A percentile compares a stretch with the other conserved stretches of the same genome.
These are phyloP conservation scores for Inga leiocalycina DNA, from an alignment of 306 rosid species.

Conservation along the genomic window DNA sequence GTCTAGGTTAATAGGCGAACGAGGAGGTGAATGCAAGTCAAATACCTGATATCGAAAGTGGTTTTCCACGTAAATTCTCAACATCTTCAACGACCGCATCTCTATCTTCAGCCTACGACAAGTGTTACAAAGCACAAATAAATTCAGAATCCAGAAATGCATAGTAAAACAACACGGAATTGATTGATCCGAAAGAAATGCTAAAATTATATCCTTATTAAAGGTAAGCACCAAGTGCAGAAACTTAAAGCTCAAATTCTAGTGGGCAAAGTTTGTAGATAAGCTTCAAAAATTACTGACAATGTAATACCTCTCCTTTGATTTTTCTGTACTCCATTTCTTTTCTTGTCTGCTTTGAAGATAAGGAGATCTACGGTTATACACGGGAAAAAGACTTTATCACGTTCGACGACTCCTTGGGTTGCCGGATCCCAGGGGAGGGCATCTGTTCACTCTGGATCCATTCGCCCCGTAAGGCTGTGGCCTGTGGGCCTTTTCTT, in stretches of 20 bases:
- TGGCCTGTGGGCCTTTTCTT: too few species aligned
- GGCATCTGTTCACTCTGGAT: neutral
- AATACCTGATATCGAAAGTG: conserved; percentile 14
- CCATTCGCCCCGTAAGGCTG: neutral
- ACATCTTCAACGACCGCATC: conserved; percentile 38
- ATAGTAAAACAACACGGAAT: neutral
- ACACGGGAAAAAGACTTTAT: neutral
- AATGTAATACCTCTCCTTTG: conserved; percentile 65
- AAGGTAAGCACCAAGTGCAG: neutral
- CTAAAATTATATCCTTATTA: neutral
- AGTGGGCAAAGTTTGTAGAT: neutral
- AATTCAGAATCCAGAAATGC: conserved; percentile 5
- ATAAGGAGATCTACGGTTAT: conserved; percentile 18
- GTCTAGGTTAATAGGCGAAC: neutral
- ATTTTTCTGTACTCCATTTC: conserved; percentile 85
- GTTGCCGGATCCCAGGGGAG: neutral
- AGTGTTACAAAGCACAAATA: neutral
- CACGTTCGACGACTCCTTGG: neutral
- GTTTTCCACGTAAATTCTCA: conserved; percentile 48
- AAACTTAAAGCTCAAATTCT: neutral
- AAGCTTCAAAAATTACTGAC: neutral
- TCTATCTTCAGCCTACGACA: conserved; percentile 43
- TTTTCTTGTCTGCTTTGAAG: neutral
- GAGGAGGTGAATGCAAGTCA: neutral
- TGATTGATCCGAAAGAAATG: neutral